A percentile compares a stretch with the other conserved stretches of the same genome.
These are phyloP conservation scores for Cyberlindnera euphorbiae DNA, from an alignment of 805 yeast species.

Conservation along the genomic window DNA sequence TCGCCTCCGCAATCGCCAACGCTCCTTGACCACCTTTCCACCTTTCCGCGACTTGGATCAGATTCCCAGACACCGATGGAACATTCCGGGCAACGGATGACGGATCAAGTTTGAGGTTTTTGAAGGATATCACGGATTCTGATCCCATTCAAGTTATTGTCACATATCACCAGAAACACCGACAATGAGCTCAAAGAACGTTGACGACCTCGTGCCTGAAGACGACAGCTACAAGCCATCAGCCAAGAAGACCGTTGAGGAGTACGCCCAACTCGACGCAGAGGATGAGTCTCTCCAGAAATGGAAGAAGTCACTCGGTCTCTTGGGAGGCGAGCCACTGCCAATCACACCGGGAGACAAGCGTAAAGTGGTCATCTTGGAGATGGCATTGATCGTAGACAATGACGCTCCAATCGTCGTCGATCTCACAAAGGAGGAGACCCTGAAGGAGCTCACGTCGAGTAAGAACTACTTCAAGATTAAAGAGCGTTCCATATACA, in stretches of 20 bases:
- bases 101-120: no score
- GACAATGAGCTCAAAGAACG: slow-evolving; percentile 12
- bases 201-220: slow-evolving; percentile 60
- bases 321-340: slow-evolving; percentile 52
- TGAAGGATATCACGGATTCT: no score
- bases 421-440: slow-evolving; percentile 58
- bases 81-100: no score
- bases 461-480: slow-evolving; percentile 66
- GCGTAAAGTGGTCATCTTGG: slow-evolving; percentile 73
- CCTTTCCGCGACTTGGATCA: no score
- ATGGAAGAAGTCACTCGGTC: slow-evolving; percentile 88
- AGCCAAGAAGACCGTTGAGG: slow-evolving; percentile 73
- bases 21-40: no score
- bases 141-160: no score
- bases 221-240: slow-evolving; percentile 49
- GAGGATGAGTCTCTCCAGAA: slow-evolving; percentile 86
- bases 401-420: slow-evolving; percentile 68
- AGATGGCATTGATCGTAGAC: slow-evolving; percentile 66
- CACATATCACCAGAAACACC: no score
- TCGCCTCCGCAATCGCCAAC: no score
- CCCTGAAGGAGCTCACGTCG: slow-evolving; percentile 41
- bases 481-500: slow-evolving; percentile 74
- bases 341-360: slow-evolving; percentile 64
- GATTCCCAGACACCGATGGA: no score
- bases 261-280: slow-evolving; percentile 78